Evolutionary conservation across 2,329 filamentous ascomycete genomes (phyloP).

Genomic region (Ilyonectria sp.): DNA sequence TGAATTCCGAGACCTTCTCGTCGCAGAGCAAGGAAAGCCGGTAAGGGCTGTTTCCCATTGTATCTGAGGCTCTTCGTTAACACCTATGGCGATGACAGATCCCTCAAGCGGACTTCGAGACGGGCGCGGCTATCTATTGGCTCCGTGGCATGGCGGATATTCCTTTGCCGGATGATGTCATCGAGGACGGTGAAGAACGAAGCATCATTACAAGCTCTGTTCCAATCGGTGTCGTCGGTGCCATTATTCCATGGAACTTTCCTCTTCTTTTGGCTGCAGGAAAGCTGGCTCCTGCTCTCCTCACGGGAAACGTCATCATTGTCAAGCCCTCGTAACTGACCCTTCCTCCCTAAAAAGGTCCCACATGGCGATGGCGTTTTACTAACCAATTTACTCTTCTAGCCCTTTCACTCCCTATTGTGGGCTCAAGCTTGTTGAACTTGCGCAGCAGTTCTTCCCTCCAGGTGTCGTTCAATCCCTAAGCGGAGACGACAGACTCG

Average conservation of each 20-base stretch:
- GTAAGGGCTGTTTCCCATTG: not conserved
- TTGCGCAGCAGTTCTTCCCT: not conserved
- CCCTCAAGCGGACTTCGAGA: slow-evolving; percentile 46
- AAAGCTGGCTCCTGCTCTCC: not conserved
- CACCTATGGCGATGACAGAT: slow-evolving; percentile 30
- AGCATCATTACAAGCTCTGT: not conserved
- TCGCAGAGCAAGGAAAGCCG: slow-evolving; percentile 22
- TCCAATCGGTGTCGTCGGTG: not conserved
- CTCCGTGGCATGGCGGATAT: no score
- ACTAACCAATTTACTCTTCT: no score
- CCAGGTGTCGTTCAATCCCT: not conserved
- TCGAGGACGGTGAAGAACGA: not conserved
- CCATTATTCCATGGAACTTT: not conserved
- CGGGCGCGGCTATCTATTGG: slow-evolving; percentile 24
- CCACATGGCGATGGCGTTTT: no score
- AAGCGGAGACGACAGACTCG: not conserved
- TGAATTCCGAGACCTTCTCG: slow-evolving; percentile 15
- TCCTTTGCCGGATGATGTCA: no score
- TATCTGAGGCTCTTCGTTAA: no score
- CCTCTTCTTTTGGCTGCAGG: not conserved
- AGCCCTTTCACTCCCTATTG: not conserved
- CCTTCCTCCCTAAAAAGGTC: no score
- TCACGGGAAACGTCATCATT: not conserved
- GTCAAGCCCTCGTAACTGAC: not conserved
- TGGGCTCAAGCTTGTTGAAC: not conserved